These are phyloP conservation scores for Plasmodium billcollinsi DNA, from an alignment of 169 alveolate species.

Conservation along the genomic window DNA sequence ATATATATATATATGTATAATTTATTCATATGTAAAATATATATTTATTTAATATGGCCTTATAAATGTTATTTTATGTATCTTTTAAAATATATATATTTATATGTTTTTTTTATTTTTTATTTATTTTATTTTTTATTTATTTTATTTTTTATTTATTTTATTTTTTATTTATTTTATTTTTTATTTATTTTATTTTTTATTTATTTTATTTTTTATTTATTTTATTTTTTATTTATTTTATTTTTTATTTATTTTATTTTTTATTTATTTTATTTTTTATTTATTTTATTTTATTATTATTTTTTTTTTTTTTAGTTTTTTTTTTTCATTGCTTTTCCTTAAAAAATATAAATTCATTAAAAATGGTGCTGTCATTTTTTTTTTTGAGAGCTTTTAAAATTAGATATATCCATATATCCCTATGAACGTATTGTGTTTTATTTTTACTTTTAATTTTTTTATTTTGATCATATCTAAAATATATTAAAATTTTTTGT, in stretches of 20 bases:
- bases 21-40: no score
- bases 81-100: not conserved
- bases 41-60: no score
- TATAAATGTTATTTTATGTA: no score
- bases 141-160: not conserved
- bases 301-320: not conserved
- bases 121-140: not conserved
- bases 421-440: slow-evolving; percentile 49
- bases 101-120: not conserved
- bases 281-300: not conserved
- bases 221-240: not conserved
- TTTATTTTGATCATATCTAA: slow-evolving; percentile 68
- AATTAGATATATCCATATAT: slow-evolving; percentile 60
- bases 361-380: not conserved
- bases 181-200: not conserved
- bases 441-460: slow-evolving; percentile 46
- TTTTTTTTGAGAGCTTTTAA: slow-evolving; percentile 5
- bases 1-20: no score
- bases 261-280: not conserved
- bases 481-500: slow-evolving; percentile 51
- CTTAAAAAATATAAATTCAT: slow-evolving; percentile 26
- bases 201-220: not conserved
- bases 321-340: not conserved
- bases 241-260: no score
- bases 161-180: not conserved